These are phyloP conservation scores for Dictyostelium capitatum DNA, from an alignment of 78 protist species.

Conservation along the genomic window DNA sequence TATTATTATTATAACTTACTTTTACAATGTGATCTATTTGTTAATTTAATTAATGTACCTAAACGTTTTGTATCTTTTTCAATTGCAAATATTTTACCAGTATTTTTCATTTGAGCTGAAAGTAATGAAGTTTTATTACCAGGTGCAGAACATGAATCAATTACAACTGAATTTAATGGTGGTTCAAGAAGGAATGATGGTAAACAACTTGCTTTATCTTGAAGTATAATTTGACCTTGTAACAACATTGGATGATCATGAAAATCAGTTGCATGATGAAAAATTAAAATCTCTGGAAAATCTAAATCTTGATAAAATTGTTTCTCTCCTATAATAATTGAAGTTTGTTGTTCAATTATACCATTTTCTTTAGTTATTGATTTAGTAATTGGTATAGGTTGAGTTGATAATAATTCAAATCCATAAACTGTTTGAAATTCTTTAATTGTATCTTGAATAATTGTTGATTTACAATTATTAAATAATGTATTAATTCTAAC, in stretches of 20 bases:
- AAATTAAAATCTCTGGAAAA: slow-evolving; percentile 50
- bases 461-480: not conserved
- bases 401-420: not conserved
- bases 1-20: slow-evolving; percentile 62
- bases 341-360: not conserved
- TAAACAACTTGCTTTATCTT: slow-evolving; percentile 84
- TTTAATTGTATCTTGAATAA: not conserved
- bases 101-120: slow-evolving; percentile 66
- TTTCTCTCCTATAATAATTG: slow-evolving; percentile 18
- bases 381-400: not conserved
- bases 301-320: slow-evolving; percentile 73
- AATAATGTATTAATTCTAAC: slow-evolving; percentile 67
- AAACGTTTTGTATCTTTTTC: slow-evolving; percentile 72
- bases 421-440: not conserved
- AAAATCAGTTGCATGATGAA: slow-evolving; percentile 37
- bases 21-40: slow-evolving; percentile 74
- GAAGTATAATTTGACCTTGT: slow-evolving; percentile 73
- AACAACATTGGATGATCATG: slow-evolving; percentile 64
- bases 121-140: slow-evolving; percentile 78
- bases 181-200: slow-evolving; percentile 75
- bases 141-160: slow-evolving; percentile 82
- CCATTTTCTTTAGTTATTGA: not conserved
- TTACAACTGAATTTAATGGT: slow-evolving; percentile 6
- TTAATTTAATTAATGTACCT: slow-evolving; percentile 48
- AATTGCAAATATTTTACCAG: slow-evolving; percentile 78